phyloP scores from a whole-genome alignment of 495 filamentous ascomycete genomes.

The Aspergillus wentii region DNA sequence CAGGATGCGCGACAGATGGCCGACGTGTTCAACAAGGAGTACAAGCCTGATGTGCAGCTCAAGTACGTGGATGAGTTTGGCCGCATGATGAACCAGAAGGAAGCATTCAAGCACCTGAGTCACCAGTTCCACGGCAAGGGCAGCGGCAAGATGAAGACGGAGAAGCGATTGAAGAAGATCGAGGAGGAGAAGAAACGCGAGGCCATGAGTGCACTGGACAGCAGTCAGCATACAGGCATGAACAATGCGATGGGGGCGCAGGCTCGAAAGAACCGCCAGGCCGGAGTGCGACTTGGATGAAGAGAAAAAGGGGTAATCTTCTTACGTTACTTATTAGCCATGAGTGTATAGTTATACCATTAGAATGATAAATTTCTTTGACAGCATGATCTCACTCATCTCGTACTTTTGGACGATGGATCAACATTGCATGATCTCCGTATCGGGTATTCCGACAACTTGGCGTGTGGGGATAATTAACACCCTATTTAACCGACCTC shows the following conservation, averaged over 20 bases:
- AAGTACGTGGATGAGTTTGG: conserved; percentile 88
- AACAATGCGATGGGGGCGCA: conserved; percentile 66
- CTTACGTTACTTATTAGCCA: too few relatives aligned
- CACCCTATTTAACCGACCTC: too few relatives aligned
- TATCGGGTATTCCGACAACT: conserved; percentile 11
- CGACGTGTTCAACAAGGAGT: conserved; percentile 78
- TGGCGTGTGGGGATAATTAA: conserved; percentile 32
- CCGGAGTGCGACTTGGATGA: conserved; percentile 80
- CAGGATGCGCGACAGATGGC: conserved; percentile 74
- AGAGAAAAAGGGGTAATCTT: too few relatives aligned
- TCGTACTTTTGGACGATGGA: too few relatives aligned
- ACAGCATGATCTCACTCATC: too few relatives aligned
- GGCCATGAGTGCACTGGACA: conserved; percentile 75
- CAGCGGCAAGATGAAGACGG: conserved; percentile 95
- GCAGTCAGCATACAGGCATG: conserved; percentile 78
- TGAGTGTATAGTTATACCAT: too few relatives aligned
- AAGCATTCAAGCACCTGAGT: conserved; percentile 91
- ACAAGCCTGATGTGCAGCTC: conserved; percentile 84
- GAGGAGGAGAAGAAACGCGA: conserved; percentile 87
- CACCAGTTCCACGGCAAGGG: conserved; percentile 99
- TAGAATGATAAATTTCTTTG: too few relatives aligned
- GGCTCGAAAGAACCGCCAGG: conserved; percentile 79
- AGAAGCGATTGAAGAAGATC: conserved; percentile 95
- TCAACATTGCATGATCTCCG: neutral
- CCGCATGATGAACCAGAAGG: conserved; percentile 80